Conservation (phyloP, 768 basidiomycete genomes). For the Pulveroboletus sp. region DNA sequence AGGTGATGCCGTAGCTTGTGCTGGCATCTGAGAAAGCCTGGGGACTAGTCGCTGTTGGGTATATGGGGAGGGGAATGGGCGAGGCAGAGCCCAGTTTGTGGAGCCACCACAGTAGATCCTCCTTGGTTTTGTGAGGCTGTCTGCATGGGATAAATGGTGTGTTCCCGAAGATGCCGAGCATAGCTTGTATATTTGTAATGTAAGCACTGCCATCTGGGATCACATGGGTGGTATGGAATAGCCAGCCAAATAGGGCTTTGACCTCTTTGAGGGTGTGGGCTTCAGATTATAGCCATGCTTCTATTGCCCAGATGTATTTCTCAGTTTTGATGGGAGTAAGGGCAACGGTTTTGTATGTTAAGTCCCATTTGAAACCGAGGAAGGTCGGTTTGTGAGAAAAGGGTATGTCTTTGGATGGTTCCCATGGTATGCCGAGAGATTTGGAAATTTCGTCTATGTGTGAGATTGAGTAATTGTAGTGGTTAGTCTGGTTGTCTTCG, state of each 20-base stretch:
- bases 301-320: neutral
- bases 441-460: too few species aligned
- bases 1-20: conserved; percentile 28
- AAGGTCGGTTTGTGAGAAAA: neutral
- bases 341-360: neutral
- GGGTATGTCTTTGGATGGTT: neutral
- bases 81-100: neutral
- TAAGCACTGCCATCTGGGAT: neutral
- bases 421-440: neutral
- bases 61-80: neutral
- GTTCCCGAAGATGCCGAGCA: neutral
- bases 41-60: neutral
- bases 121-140: neutral
- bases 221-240: neutral
- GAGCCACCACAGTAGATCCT: neutral
- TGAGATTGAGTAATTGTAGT: neutral
- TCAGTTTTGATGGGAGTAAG: neutral
- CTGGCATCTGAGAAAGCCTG: neutral
- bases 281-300: neutral
- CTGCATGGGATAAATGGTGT: neutral
- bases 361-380: neutral
- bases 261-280: too few species aligned
- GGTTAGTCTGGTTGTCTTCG: too few species aligned
- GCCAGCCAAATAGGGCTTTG: too few species aligned
- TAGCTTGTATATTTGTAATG: neutral